Conservation (phyloP, 495 filamentous ascomycete genomes). For the Trypethelium eluteriae region DNA sequence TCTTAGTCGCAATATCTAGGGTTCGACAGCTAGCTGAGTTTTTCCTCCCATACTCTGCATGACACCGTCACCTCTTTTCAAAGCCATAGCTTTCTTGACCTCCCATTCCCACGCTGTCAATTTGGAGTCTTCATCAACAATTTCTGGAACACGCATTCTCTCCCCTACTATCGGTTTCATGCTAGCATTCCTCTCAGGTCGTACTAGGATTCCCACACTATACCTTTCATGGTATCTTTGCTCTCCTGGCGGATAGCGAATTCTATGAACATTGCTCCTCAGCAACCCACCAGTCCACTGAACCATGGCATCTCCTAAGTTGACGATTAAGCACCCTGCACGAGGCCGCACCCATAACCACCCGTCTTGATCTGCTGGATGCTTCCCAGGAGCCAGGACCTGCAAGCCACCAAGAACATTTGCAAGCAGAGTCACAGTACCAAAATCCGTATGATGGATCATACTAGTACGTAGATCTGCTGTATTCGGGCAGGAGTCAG, state of each 20-base stretch:
- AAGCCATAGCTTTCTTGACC: slow-evolving; percentile 17
- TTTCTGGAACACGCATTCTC: neutral
- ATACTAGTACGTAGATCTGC: slow-evolving; percentile 18
- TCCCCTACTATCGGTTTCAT: slow-evolving; percentile 15
- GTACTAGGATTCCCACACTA: slow-evolving; percentile 18
- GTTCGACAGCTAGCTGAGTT: neutral
- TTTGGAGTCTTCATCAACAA: slow-evolving; percentile 8
- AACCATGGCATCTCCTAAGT: slow-evolving; percentile 58
- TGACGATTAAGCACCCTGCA: slow-evolving; percentile 52
- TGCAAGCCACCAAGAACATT: slow-evolving; percentile 55
- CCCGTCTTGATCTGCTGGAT: slow-evolving; percentile 12
- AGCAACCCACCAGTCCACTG: slow-evolving; percentile 54
- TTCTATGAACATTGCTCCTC: slow-evolving; percentile 56
- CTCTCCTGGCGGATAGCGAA: slow-evolving; percentile 48
- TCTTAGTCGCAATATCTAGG: neutral
- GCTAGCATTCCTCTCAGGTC: slow-evolving; percentile 13
- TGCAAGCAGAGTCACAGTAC: slow-evolving; percentile 40
- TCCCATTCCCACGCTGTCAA: slow-evolving; percentile 20
- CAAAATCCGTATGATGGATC: slow-evolving; percentile 35
- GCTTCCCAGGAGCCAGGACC: slow-evolving; percentile 40
- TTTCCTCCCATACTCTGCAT: slow-evolving; percentile 15
- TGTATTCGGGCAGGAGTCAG: neutral
- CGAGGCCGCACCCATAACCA: slow-evolving; percentile 57
- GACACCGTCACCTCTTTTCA: slow-evolving; percentile 8
- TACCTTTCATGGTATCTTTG: slow-evolving; percentile 32